A percentile compares a stretch with the other conserved stretches of the same genome.
Conservation (phyloP, 768 basidiomycete species). For the Tremella mesenterica region DNA sequence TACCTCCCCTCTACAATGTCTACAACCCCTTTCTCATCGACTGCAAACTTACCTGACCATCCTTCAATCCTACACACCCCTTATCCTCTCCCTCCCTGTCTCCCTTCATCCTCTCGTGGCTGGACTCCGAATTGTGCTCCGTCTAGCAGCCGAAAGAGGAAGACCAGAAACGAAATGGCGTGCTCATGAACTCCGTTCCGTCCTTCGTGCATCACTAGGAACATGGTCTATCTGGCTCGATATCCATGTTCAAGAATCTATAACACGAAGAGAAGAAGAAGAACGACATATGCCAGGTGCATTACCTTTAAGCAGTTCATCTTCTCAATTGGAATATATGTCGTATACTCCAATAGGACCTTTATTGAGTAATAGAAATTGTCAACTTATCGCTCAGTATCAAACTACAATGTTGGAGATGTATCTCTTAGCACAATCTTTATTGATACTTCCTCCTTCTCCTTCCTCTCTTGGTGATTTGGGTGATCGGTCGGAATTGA, state of each 20-base stretch:
- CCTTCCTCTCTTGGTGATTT: neutral
- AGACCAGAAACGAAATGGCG: constrained; percentile 14
- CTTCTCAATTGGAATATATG: constrained; percentile 2
- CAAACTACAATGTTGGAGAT: constrained; percentile 22
- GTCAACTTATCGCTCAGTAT: constrained; percentile 29
- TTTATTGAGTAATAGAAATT: constrained; percentile 29
- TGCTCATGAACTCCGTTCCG: constrained; percentile 17
- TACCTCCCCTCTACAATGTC: neutral
- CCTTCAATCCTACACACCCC: constrained; percentile 12
- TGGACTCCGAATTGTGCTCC: constrained; percentile 15
- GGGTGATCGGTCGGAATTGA: too few relatives aligned
- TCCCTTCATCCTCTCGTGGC: constrained; percentile 28
- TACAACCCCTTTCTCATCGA: constrained; percentile 20
- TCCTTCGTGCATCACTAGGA: constrained; percentile 22
- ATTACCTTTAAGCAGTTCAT: too few relatives aligned
- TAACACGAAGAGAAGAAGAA: too few relatives aligned
- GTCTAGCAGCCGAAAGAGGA: constrained; percentile 9
- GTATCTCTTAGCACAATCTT: constrained; percentile 31
- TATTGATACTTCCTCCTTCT: constrained; percentile 26
- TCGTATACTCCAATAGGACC: neutral
- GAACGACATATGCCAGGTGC: too few relatives aligned
- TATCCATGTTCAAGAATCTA: too few relatives aligned
- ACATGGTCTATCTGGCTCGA: constrained; percentile 12
- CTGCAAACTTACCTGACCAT: constrained; percentile 19
- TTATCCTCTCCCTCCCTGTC: constrained; percentile 18